Evolutionary conservation across 78 protist genomes (phyloP).

Genomic region (Dictyostelium citrinum): DNA sequence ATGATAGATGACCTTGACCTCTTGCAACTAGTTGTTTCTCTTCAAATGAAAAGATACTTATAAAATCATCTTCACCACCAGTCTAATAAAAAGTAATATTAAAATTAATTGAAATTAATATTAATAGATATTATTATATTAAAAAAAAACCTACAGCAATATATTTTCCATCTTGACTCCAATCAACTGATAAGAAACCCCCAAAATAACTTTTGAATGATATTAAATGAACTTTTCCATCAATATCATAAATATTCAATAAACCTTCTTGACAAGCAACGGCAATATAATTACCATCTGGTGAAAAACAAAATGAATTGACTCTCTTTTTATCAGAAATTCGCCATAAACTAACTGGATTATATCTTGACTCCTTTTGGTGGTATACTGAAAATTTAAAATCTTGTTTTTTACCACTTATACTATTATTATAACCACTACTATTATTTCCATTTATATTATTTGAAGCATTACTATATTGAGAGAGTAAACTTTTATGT

Average conservation of each 20-base stretch:
- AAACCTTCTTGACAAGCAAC: conserved; percentile 69
- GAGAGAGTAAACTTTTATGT: not conserved
- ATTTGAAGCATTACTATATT: not conserved
- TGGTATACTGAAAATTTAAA: not conserved
- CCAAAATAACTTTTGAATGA: conserved; percentile 73
- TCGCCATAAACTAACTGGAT: not conserved
- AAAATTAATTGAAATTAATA: too few relatives aligned
- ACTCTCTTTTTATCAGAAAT: conserved; percentile 10
- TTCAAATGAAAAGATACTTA: conserved; percentile 71
- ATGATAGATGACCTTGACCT: conserved; percentile 80
- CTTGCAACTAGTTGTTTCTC: conserved; percentile 30
- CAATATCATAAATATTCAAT: conserved; percentile 32
- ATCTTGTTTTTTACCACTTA: not conserved
- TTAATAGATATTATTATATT: too few relatives aligned
- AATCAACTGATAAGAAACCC: conserved; percentile 73
- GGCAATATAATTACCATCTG: conserved; percentile 58
- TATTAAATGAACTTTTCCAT: not conserved
- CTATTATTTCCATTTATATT: not conserved
- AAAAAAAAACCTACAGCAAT: conserved; percentile 8
- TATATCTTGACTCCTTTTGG: not conserved
- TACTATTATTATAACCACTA: not conserved
- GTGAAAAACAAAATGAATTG: conserved; percentile 47
- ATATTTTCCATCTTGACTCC: conserved; percentile 79
- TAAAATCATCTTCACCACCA: conserved; percentile 83
- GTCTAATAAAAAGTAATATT: not conserved